Evolutionary conservation across 2,329 filamentous ascomycete genomes (phyloP).

Genomic region (Ceratocystis diversiconidia): DNA sequence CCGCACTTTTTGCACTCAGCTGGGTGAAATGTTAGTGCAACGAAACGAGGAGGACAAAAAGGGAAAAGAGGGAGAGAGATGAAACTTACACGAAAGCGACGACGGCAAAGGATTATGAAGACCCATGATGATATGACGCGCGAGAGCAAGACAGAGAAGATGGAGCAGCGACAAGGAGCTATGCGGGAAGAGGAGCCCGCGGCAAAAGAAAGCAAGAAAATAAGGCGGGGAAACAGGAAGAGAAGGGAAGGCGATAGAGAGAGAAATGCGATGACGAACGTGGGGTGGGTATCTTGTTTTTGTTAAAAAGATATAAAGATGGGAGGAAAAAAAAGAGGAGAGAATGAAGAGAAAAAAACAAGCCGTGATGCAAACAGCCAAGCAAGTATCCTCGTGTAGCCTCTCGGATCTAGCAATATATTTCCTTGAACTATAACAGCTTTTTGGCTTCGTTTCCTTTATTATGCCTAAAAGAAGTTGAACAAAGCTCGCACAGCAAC

Average conservation of each 20-base stretch:
- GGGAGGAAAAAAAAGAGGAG: background rate
- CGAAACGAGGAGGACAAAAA: background rate
- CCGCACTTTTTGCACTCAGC: slow-evolving; percentile 96
- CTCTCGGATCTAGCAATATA: background rate
- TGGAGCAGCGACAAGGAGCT: background rate
- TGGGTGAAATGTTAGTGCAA: slow-evolving; percentile 29
- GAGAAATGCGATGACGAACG: background rate
- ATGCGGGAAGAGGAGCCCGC: background rate
- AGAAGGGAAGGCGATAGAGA: background rate
- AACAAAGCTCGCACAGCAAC: background rate
- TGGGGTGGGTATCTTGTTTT: background rate
- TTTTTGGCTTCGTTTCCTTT: background rate
- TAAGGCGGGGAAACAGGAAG: background rate
- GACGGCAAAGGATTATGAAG: slow-evolving; percentile 53
- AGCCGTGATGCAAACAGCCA: slow-evolving; percentile 1
- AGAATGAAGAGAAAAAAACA: background rate
- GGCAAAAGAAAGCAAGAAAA: background rate
- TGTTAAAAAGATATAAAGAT: background rate
- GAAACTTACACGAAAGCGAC: slow-evolving; percentile 51
- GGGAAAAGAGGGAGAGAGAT: background rate
- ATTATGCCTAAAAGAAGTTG: background rate
- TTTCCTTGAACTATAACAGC: background rate
- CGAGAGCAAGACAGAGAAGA: background rate
- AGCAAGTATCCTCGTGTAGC: too few relatives aligned
- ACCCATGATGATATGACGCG: slow-evolving; percentile 34